Base-by-base conservation (phyloP, 345 rosid genomes). In the Pugionium dolabratum region DNA sequence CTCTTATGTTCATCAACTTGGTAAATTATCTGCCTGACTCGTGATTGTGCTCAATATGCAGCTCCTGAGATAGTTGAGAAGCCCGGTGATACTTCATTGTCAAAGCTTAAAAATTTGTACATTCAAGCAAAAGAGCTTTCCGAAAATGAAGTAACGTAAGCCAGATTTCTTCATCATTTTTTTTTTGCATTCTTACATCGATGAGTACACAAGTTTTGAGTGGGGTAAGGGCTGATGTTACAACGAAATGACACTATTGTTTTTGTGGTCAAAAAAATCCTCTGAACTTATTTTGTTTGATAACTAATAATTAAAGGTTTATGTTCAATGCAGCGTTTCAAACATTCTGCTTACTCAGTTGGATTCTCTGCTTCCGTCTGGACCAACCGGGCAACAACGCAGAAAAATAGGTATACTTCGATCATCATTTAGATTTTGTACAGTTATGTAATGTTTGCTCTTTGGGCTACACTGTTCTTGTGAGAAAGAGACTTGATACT, bases 41-140 rank as follows among this genome's bases (percentile, higher is more conserved):
- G 57, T 39, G 18, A 50, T 39, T 54, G 37, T 68, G 33, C 78
- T 55, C 57, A 40, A 58, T 18, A 77, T 73, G 76, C 85, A 88
- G 98, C 85, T 61, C 97, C 97, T 5, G 97, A 90, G 76, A 78
- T 90, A 65, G 90, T 90, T 73, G 98, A 87, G 84, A 93, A 86
- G 79, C 91, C 90, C 30, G 90, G 87, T 63, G 98, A 93, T 79
- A 74, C 4, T 73, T 85, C 91, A 25, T 80, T 88, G 41, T 59
- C 81, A 32, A 90, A 32, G 83, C 84, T 90, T 43, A 90, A 79
- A 78, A 5, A 0, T 54, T 71, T 79, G 30, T 93, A 93, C 73
- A 81, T 72, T 59, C 91, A 59, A 43, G 97, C 94, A 6, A 93
- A 78, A 78, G 98, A 85, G 4, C 91, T 93, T 64, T 90, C 97